These are phyloP conservation scores for Lasiodiplodia citricola DNA, from an alignment of 2,329 filamentous ascomycete species.

Conservation along the genomic window DNA sequence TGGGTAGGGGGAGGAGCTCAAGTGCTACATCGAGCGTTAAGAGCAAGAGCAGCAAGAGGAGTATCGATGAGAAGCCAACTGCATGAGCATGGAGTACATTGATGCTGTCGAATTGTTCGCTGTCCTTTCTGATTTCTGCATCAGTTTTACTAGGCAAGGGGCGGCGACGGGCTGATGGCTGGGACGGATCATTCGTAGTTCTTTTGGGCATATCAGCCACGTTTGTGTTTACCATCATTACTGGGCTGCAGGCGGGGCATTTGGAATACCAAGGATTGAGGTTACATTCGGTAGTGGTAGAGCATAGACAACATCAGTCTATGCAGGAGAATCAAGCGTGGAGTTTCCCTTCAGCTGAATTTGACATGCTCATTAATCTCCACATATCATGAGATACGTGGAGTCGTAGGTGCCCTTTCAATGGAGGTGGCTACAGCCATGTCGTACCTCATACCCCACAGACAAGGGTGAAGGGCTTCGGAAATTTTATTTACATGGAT, in stretches of 20 bases:
- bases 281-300: constrained; percentile 6
- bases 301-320: not conserved
- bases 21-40: constrained; percentile 27
- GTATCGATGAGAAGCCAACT: not conserved
- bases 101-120: not conserved
- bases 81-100: not conserved
- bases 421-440: not conserved
- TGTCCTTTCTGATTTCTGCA: not conserved
- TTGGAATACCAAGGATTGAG: constrained; percentile 7
- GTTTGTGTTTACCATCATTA: constrained; percentile 17
- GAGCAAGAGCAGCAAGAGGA: constrained; percentile 22
- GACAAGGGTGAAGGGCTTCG: not conserved
- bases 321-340: not conserved
- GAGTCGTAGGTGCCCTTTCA: not conserved
- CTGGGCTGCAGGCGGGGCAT: not conserved
- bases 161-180: not conserved
- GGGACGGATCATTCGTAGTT: not conserved
- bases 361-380: not conserved
- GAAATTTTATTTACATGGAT: constrained; percentile 5
- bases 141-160: not conserved
- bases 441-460: not conserved
- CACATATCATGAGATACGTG: constrained; percentile 2
- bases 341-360: not conserved
- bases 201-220: not conserved
- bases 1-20: constrained; percentile 32